Evolutionary conservation across 306 rosid genomes (phyloP), one percentile per base, ranked within the genome.

Genomic region (Albizia julibrissin): DNA sequence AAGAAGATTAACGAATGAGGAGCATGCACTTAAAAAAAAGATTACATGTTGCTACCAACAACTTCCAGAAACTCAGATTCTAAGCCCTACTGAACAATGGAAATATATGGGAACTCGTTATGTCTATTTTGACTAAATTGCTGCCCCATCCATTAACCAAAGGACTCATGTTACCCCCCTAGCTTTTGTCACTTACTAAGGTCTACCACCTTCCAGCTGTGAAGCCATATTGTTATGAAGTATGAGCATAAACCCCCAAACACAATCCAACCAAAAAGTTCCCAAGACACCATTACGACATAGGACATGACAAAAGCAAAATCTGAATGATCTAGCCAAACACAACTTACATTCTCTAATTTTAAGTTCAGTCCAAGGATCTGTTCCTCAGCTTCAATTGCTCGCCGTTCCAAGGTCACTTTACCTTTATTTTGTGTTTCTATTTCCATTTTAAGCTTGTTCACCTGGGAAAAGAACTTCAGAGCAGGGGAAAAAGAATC

Each of bases 361-460:
- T 86, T 87, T 44, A 72, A 86, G 80, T 82, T 68, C 87, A 87
- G 82, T 62, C 80, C 88, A 22, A 77, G 61, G 37, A 80, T 80
- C 86, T 89, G 89, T 83, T 78, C 80, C 84, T 88, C 89, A 42
- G 90, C 87, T 37, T 86, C 90, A 79, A 78, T 86, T 77, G 85
- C 72, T 13, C 79, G 85, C 64, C 87, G 64, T 87, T 80, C 89
- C 89, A 87, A 86, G 65, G 80, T 80, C 79, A 70, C 79, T 82
- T 86, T 90, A 87, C 86, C 89, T 61, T 73, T 87, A 33, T 72
- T 77, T 77, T 84, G 89, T 0, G 18, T 76, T 67, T 90, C 89
- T 43, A 85, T 61, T 75, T 87, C 88, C 79, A 64, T 78, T 80
- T 80, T 78, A 67, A 87, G 88, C 69, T 85, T 87, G 37, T 86